Base-by-base conservation (phyloP, 2,329 filamentous ascomycete species). In the Arthrobotrys iridis region DNA sequence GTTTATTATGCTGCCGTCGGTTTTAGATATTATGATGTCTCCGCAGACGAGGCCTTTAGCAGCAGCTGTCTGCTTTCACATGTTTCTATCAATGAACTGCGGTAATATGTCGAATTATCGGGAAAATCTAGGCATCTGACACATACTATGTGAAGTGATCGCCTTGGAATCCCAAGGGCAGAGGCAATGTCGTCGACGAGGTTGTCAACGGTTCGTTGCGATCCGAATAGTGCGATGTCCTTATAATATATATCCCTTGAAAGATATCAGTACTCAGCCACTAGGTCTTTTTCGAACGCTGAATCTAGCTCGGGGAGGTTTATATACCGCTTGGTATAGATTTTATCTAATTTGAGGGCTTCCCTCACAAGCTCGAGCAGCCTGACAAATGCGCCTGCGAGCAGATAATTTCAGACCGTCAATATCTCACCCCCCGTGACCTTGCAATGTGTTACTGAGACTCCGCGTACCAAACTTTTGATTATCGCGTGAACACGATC, bases 241-340 rank as follows among this genome's bases (percentile, higher is more conserved):
- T 91, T 88, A 80, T 96, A 96, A 81, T 90, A 96, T 2, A 96
- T 88, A 79, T 92, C 91, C 76, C 92, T 94, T 74, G n/a, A 2
- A 28, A 15, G 30, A 52, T 45, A 33, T 52, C 30, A 20, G 15
- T 46, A 58, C 22, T 50, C 20, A 20, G 22, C n/a, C n/a, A 8
- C 8, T 30, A 33, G 4, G 13, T 24, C 35, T 35, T 15, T 13
- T 20, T n/a, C 13, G 11, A n/a, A n/a, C n/a, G n/a, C n/a, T n/a
- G n/a, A n/a, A n/a, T n/a, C n/a, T n/a, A n/a, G n/a, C n/a, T n/a
- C n/a, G n/a, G n/a, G n/a, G n/a, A n/a, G n/a, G 20, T 2, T n/a
- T 13, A 41, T 35, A n/a, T 73, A 63, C 67, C 67, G 37, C 45
- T 75, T 75, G 7, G 71, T 75, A 52, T 75, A 75, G 4, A 75